These are phyloP conservation scores for Cordyceps javanica DNA, from an alignment of 2,329 filamentous ascomycete species.

Conservation along the genomic window DNA sequence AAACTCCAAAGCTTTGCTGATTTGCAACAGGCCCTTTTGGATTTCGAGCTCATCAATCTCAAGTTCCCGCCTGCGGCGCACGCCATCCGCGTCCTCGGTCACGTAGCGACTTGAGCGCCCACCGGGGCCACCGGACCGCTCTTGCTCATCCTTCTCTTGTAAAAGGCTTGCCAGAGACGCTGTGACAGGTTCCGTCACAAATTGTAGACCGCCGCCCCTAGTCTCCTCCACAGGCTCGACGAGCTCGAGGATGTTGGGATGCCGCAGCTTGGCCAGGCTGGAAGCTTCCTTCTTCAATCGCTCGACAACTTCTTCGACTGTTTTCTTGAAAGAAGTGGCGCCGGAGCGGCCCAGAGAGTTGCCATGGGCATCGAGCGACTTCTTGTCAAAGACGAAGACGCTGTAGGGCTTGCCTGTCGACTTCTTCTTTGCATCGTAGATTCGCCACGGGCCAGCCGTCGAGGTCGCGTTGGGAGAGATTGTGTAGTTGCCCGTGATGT, in stretches of 20 bases:
- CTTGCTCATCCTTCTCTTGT: conserved; percentile 84
- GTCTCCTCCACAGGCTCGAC: conserved; percentile 95
- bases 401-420: conserved; percentile 83
- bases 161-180: conserved; percentile 78
- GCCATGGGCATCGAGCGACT: conserved; percentile 62
- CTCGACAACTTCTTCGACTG: conserved; percentile 85
- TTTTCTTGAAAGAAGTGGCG: conserved; percentile 66
- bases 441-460: conserved; percentile 88
- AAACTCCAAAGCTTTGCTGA: conserved; percentile 92
- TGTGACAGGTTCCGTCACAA: conserved; percentile 87
- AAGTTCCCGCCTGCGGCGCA: conserved; percentile 67
- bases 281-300: conserved; percentile 87
- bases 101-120: conserved; percentile 73
- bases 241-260: conserved; percentile 87
- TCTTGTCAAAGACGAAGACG: conserved; percentile 91
- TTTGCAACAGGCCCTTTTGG: conserved; percentile 88
- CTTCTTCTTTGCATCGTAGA: conserved; percentile 96
- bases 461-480: conserved; percentile 71
- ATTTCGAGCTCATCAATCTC: conserved; percentile 97
- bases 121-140: conserved; percentile 60
- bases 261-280: conserved; percentile 77
- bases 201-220: conserved; percentile 83
- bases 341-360: conserved; percentile 33
- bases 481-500: conserved; percentile 88
- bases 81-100: conserved; percentile 70